Evolutionary conservation across 169 alveolate species (phyloP).

Genomic region (Plasmodium sp.): DNA sequence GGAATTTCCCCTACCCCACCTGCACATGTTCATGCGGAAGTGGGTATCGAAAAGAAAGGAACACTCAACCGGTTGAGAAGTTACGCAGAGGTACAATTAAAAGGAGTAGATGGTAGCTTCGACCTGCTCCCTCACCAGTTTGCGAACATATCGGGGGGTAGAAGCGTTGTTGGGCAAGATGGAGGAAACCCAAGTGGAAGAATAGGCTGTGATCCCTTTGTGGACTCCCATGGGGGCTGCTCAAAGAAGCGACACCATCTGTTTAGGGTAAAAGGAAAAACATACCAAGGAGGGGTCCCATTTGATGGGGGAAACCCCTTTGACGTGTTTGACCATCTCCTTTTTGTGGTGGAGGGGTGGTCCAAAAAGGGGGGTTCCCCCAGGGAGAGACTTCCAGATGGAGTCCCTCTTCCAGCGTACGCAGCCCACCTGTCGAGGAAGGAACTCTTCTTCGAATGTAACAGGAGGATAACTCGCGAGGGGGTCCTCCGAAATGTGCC

Average conservation of each 20-base stretch:
- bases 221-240: neutral
- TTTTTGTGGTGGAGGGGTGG: neutral
- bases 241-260: neutral
- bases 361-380: neutral
- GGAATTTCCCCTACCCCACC: neutral
- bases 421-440: neutral
- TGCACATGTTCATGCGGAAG: neutral
- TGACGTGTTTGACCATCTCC: neutral
- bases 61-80: neutral
- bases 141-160: neutral
- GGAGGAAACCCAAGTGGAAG: neutral
- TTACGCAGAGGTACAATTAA: neutral
- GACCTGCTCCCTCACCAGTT: neutral
- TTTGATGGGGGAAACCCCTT: neutral
- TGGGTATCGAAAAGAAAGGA: neutral
- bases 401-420: neutral
- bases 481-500: neutral
- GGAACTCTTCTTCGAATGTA: neutral
- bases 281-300: neutral
- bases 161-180: neutral
- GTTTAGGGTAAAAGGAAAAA: neutral
- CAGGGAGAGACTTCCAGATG: neutral
- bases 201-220: neutral
- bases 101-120: neutral
- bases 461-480: neutral